Evolutionary conservation across 495 filamentous ascomycete genomes (phyloP).

Genomic region (Trichoderma virens): DNA sequence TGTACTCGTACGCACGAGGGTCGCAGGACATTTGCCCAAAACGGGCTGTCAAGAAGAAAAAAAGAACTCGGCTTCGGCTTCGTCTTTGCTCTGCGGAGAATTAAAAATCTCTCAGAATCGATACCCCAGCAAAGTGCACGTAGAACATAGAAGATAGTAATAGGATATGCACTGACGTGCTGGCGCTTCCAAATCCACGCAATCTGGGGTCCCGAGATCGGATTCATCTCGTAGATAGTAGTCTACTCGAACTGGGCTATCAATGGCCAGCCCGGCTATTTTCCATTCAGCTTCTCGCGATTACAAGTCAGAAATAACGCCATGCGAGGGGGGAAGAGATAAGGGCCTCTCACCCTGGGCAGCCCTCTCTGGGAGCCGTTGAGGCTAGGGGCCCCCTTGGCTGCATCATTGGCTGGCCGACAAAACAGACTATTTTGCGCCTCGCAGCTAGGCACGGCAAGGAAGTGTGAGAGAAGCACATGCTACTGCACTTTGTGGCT

Average conservation of each 20-base stretch:
- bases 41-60: background rate
- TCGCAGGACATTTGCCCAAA: background rate
- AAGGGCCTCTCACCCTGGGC: background rate
- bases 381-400: background rate
- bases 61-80: too few relatives aligned
- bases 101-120: background rate
- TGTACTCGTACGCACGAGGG: too few relatives aligned
- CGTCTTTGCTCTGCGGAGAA: background rate
- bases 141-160: too few relatives aligned
- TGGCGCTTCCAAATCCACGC: background rate
- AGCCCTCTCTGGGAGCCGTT: background rate
- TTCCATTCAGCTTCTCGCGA: background rate
- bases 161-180: too few relatives aligned
- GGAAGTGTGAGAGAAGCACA: background rate
- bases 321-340: conserved; percentile 2
- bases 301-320: conserved; percentile 3
- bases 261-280: conserved; percentile 2
- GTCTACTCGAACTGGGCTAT: background rate
- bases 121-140: background rate
- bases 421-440: conserved; percentile 6
- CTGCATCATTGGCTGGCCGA: conserved; percentile 1
- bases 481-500: background rate
- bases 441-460: conserved; percentile 6
- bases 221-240: background rate
- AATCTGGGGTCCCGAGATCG: background rate